Evolutionary conservation across 2,329 filamentous ascomycete genomes (phyloP), one percentile per base, ranked within the genome.

Genomic region (Trichoderma sp.): DNA sequence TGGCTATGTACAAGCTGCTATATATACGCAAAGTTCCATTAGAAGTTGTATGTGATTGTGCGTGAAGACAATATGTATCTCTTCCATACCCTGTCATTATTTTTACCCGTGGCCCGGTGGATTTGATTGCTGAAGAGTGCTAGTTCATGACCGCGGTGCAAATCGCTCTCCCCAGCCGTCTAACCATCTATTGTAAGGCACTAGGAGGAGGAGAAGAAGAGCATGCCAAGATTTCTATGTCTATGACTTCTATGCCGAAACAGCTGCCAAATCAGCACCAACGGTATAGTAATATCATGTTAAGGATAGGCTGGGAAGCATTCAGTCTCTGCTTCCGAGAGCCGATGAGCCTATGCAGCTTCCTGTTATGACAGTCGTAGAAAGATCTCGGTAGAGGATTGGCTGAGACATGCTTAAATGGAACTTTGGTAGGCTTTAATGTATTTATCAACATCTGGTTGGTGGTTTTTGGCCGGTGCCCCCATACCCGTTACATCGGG

Each of bases 371-470:
- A 39, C 39, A 43, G 64, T 34, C 57, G 51, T 34, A 39, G 34
- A 28, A 67, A 67, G 36, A 57, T 57, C 53, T 56, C n/a, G 14
- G 53, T 58, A 14, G 15, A 43, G 28, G 53, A 68, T 57, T 68
- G 53, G 53, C 53, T 68, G 34, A n/a, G 53, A 58, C 65, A 61
- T 69, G 66, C 56, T 69, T 69, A 69, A 69, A 69, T 18, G 56
- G 66, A 69, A 69, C 66, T 61, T 69, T 69, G 30, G 56, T 61
- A 47, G 26, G 28, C 32, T 36, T 32, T 39, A 69, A 69, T 69
- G 21, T 69, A 69, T 32, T 34, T 28, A 47, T 69, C 36, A 30
- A 26, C 26, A 15, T 18, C 39, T 69, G 56, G 56, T 61, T 69
- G 66, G 56, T 32, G n/a, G 39, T 24, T 32, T 43, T 69, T 51